phyloP scores from a whole-genome alignment of 352 stramenopile species.

The Globisporangium paddicum region DNA sequence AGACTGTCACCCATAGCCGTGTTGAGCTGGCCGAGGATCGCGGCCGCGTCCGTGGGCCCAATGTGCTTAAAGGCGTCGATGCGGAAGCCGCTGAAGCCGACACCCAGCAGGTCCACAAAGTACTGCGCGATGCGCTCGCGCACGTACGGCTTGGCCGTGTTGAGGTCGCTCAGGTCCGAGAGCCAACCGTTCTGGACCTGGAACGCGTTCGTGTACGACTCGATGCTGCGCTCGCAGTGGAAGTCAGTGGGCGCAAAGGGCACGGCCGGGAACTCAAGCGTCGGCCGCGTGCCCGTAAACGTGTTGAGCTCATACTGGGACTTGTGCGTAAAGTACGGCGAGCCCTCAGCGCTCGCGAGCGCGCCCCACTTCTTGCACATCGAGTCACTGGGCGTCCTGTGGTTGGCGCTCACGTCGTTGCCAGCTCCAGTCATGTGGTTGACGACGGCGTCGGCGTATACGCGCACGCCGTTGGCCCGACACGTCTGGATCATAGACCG shows the following conservation, averaged over 20 bases:
- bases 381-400: no score
- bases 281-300: slow-evolving; percentile 35
- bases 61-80: slow-evolving; percentile 70
- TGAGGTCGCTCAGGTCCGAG: no score
- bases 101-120: slow-evolving; percentile 60
- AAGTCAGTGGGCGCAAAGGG: no score
- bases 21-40: slow-evolving; percentile 44
- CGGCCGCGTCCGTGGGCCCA: slow-evolving; percentile 33
- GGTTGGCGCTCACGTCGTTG: no score
- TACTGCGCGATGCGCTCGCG: slow-evolving; percentile 63
- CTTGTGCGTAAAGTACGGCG: slow-evolving; percentile 37
- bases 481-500: slow-evolving; percentile 57
- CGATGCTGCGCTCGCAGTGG: slow-evolving; percentile 53
- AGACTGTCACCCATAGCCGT: no score
- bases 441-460: slow-evolving; percentile 50
- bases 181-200: no score
- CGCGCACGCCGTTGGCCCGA: slow-evolving; percentile 13
- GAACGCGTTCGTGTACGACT: no score
- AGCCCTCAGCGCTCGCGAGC: no score
- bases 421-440: slow-evolving; percentile 48
- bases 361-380: no score
- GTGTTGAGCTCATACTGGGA: slow-evolving; percentile 35
- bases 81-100: slow-evolving; percentile 62
- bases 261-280: slow-evolving; percentile 54
- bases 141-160: slow-evolving; percentile 46